Evolutionary conservation across 345 rosid species (phyloP).

Genomic region (Lumnitzera racemosa): DNA sequence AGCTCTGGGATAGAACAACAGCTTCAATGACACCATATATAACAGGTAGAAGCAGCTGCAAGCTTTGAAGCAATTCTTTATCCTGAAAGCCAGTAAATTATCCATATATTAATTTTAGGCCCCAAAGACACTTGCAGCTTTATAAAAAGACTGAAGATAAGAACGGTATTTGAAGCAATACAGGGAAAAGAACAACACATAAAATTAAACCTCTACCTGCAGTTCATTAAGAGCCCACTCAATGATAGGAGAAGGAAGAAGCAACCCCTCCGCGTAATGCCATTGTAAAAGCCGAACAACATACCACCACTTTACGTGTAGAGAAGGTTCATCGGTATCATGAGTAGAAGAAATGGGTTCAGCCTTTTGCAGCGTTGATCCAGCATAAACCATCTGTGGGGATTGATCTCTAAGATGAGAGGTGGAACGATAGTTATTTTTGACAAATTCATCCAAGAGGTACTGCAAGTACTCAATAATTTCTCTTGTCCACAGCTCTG

Average conservation of each 20-base stretch:
- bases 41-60: constrained; percentile 87
- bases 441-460: constrained; percentile 72
- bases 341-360: constrained; percentile 42
- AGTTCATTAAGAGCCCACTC: constrained; percentile 93
- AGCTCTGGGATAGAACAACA: constrained; percentile 76
- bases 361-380: constrained; percentile 47
- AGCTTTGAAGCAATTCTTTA: constrained; percentile 64
- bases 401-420: constrained; percentile 61
- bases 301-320: constrained; percentile 93
- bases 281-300: constrained; percentile 87
- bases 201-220: constrained; percentile 36
- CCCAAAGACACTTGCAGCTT: background rate
- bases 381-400: constrained; percentile 56
- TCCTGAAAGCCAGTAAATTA: constrained; percentile 47
- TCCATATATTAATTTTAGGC: background rate
- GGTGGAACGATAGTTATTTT: constrained; percentile 51
- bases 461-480: constrained; percentile 79
- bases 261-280: constrained; percentile 88
- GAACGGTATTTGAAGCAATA: background rate
- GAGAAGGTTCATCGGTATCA: constrained; percentile 80
- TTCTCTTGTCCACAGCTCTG: constrained; percentile 97
- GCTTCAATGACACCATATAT: constrained; percentile 82
- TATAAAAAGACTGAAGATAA: background rate
- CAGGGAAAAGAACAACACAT: background rate
- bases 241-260: constrained; percentile 77